phyloP scores from a whole-genome alignment of 768 basidiomycete genomes.

The Naganishia kalamii region DNA sequence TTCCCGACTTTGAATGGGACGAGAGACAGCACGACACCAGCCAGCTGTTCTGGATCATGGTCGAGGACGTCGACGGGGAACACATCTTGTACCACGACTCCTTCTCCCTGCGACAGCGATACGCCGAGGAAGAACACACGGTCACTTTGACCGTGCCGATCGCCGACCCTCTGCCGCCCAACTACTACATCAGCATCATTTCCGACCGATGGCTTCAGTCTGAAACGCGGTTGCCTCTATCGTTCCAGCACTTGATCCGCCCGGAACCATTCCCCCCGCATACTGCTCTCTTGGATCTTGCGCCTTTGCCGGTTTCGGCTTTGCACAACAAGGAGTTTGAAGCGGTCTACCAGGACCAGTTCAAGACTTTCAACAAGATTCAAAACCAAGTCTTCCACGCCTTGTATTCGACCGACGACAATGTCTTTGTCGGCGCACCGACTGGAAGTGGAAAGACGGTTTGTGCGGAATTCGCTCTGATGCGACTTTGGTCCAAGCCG shows the following conservation, averaged over 20 bases:
- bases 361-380: slow-evolving; percentile 93
- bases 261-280: slow-evolving; percentile 93
- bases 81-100: slow-evolving; percentile 89
- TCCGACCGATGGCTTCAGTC: slow-evolving; percentile 95
- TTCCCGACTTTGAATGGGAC: slow-evolving; percentile 98
- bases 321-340: slow-evolving; percentile 92
- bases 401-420: slow-evolving; percentile 90
- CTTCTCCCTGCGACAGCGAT: slow-evolving; percentile 84
- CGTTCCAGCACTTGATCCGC: slow-evolving; percentile 95
- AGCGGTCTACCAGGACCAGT: slow-evolving; percentile 68
- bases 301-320: slow-evolving; percentile 78
- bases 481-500: slow-evolving; percentile 87
- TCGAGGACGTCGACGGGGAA: slow-evolving; percentile 97
- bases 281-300: slow-evolving; percentile 86
- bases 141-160: slow-evolving; percentile 92
- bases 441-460: slow-evolving; percentile 97
- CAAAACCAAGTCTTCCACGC: slow-evolving; percentile 99
- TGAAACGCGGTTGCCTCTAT: slow-evolving; percentile 87
- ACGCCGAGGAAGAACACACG: slow-evolving; percentile 87
- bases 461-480: slow-evolving; percentile 89
- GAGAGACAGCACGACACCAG: slow-evolving; percentile 82
- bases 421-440: slow-evolving; percentile 91
- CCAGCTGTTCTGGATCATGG: slow-evolving; percentile 85
- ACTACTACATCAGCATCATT: slow-evolving; percentile 91
- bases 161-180: slow-evolving; percentile 94